Evolutionary conservation across 768 basidiomycete species (phyloP).

Genomic region (Lentinus tigrinus): DNA sequence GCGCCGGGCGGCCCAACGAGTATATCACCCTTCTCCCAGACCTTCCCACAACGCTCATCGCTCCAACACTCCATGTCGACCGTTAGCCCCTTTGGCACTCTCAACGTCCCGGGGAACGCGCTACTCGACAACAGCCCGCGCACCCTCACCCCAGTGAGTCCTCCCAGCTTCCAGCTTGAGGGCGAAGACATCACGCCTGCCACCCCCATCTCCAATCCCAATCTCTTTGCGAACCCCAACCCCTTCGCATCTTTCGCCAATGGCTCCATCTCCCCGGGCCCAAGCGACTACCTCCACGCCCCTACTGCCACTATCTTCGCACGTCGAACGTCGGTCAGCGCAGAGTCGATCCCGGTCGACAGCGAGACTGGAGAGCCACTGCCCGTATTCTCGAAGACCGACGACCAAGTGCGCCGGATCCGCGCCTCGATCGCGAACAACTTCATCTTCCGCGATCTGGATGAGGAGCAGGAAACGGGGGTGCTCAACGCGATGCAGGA

Average conservation of each 20-base stretch:
- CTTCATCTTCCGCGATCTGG: conserved; percentile 94
- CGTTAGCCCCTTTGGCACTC: conserved; percentile 68
- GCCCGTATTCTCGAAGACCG: conserved; percentile 75
- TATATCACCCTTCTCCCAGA: conserved; percentile 49
- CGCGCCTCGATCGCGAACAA: conserved; percentile 83
- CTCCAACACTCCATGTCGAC: conserved; percentile 50
- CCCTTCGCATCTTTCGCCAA: conserved; percentile 36
- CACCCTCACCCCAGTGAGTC: conserved; percentile 27
- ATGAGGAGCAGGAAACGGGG: conserved; percentile 92
- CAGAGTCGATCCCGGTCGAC: conserved; percentile 91
- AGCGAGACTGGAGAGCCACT: conserved; percentile 62
- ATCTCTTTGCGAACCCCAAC: conserved; percentile 46
- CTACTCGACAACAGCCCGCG: conserved; percentile 44
- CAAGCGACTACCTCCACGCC: conserved; percentile 69
- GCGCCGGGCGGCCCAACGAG: conserved; percentile 37
- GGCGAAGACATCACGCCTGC: conserved; percentile 60
- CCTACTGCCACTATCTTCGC: conserved; percentile 80
- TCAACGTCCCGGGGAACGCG: conserved; percentile 82
- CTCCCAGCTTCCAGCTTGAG: conserved; percentile 61
- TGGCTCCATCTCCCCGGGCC: conserved; percentile 32
- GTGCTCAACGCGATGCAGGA: conserved; percentile 97
- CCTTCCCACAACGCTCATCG: conserved; percentile 53
- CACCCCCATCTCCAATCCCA: conserved; percentile 48
- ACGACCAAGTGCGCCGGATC: conserved; percentile 85
- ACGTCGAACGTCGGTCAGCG: conserved; percentile 91